Conservation (phyloP, 768 basidiomycete genomes). For the Xerocomus spinulosus region DNA sequence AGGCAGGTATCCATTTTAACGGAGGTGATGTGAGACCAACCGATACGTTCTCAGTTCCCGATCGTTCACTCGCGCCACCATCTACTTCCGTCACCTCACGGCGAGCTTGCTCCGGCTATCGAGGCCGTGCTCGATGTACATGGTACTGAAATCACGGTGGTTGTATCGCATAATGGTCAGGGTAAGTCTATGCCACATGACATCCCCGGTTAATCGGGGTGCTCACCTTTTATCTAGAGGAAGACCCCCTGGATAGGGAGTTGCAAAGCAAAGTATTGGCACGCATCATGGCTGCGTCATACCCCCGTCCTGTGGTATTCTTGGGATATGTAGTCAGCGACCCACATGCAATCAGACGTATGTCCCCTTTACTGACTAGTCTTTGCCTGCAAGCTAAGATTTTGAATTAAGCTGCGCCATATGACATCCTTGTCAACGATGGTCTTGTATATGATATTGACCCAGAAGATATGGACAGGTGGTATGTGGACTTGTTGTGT, state of each 20-base stretch:
- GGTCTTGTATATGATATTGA: constrained; percentile 80
- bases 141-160: constrained; percentile 71
- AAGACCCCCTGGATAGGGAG: constrained; percentile 84
- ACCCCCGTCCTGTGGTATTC: constrained; percentile 73
- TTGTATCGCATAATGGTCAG: constrained; percentile 93
- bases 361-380: constrained; percentile 24
- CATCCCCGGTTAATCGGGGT: not conserved
- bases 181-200: constrained; percentile 39
- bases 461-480: constrained; percentile 62
- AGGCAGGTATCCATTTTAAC: constrained; percentile 37
- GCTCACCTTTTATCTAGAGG: constrained; percentile 47
- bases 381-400: constrained; percentile 7
- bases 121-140: constrained; percentile 79
- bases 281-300: constrained; percentile 65
- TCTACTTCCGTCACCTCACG: constrained; percentile 78
- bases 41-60: constrained; percentile 54
- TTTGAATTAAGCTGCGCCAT: constrained; percentile 59
- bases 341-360: constrained; percentile 60
- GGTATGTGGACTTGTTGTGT: constrained; percentile 39
- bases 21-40: not conserved
- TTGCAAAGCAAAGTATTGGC: constrained; percentile 79
- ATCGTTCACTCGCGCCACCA: constrained; percentile 85
- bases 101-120: constrained; percentile 87
- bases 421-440: constrained; percentile 71
- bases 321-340: constrained; percentile 77